Conservation (phyloP, 129 eudicot genomes). For the Rutidosis leptorrhynchoides region DNA sequence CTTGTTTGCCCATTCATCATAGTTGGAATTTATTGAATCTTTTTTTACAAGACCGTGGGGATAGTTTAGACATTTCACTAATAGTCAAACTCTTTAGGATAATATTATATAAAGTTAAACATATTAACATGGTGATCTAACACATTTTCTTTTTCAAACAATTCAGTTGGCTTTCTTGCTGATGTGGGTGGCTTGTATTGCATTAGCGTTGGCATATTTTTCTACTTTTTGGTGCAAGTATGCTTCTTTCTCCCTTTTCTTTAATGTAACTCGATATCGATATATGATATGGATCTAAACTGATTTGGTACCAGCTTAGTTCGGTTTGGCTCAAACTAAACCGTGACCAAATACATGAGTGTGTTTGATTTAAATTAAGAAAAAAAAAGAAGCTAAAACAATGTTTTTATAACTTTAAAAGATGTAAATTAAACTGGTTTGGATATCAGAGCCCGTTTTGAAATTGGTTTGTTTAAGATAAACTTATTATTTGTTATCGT, state of each 20-base stretch:
- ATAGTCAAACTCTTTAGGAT: neutral
- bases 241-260: slow-evolving; percentile 28
- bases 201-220: slow-evolving; percentile 75
- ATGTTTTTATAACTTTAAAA: neutral
- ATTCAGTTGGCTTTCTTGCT: slow-evolving; percentile 97
- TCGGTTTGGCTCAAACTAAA: neutral
- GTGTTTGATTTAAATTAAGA: neutral
- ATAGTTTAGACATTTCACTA: neutral
- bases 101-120: neutral
- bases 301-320: neutral
- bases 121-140: slow-evolving; percentile 29
- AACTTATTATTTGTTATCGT: neutral
- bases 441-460: neutral
- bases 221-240: slow-evolving; percentile 89
- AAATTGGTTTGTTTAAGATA: neutral
- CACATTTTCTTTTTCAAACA: slow-evolving; percentile 34
- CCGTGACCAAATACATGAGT: neutral
- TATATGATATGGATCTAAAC: neutral
- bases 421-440: neutral
- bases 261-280: neutral
- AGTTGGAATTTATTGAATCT: neutral
- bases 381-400: neutral
- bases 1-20: neutral
- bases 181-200: slow-evolving; percentile 92
- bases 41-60: neutral